Base-by-base conservation (phyloP, 2,329 filamentous ascomycete species). In the Pseudogymnoascus sp. region DNA sequence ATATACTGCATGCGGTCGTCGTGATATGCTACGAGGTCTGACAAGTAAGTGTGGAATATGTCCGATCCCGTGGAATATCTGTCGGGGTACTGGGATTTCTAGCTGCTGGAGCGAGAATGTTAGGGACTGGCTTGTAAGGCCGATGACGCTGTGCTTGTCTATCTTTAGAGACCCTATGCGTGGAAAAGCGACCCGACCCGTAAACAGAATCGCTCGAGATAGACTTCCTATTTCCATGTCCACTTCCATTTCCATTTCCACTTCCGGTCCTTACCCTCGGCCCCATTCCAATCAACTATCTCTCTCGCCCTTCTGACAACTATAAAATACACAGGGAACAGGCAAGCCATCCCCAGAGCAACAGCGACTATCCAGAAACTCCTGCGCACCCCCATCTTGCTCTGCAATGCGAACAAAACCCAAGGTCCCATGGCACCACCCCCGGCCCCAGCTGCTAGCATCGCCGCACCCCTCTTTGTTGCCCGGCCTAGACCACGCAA, bases 401-500 rank as follows among this genome's bases (percentile, higher is more conserved):
- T 21, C 40, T 23, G 40, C 19, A 13, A 44, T 21, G 40, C 40
- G 40, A 44, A 70, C 66, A 72, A 70, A 1, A 72, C 66, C 38
- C 68, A 72, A 1, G 70, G 69, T 42, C 71, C 72, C 1, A 69
- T 53, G 7, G 64, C 68, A 2, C 72, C 72, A 13, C 71, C 71
- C 33, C 65, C 59, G 0, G 64, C 63, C 0, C 67, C 50, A 31
- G 50, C 17, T 35, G 23, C 23, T 21, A 56, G 15, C 17, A 56
- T 17, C 31, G 88, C 88, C 0, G 88, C 87, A 0, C 89, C 90
- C 59, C 88, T 83, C 76, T 95, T 95, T 7, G 88, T 91, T 68
- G 91, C 83, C 21, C 84, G 82, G 1, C 90, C 90, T 60, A 93
- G 84, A 1, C 90, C 90, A 5, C 89, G 84, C 66, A 95, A 87